Evolutionary conservation across 768 basidiomycete species (phyloP), one percentile per base, ranked within the genome.

Genomic region (Omphalotus guepiniiformis): DNA sequence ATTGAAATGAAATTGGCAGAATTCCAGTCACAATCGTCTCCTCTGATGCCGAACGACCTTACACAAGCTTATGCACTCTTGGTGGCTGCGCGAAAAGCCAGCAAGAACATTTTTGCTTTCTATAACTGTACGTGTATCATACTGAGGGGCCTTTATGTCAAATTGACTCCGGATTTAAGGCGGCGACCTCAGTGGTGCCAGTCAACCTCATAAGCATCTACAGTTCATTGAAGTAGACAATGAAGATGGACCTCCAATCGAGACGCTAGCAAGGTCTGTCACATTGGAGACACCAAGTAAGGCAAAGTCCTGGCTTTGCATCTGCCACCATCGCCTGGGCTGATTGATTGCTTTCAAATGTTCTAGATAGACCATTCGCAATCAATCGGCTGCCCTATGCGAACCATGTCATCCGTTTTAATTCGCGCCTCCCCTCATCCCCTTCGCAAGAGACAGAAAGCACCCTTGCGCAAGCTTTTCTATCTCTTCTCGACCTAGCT

Each of bases 181-280:
- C 55, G 89, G 89, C 5, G 72, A 79, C 23, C 70, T 73, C 45
- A 90, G 88, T 48, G 93, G 93, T 22, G 92, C 93, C 9, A 93
- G 90, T 60, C 93, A 96, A 66, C 72, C 77, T 2, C 92, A 94
- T 67, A 92, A 94, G 58, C 93, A 96, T 60, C 54, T 94, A n/a
- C 93, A 95, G 62, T 84, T 94, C 53, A 64, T 94, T 27, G 84
- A 89, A 27, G 59, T 80, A 15, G 75, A 76, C 8, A 69, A 67
- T 32, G 63, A 72, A 26, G 75, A 76, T 28, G 85, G 81, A 1
- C 86, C 88, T 12, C 93, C 93, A 0, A 73, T 93, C 21, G 93
- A 94, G 63, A 69, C 64, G 47, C 71, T 92, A 43, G 83, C 88
- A 4, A 72, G 72, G 54, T 64, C 67, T 16, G 68, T 76, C 8